phyloP scores from a whole-genome alignment of 192 early-diverging fungal genomes.

The Gonapodya prolifera region DNA sequence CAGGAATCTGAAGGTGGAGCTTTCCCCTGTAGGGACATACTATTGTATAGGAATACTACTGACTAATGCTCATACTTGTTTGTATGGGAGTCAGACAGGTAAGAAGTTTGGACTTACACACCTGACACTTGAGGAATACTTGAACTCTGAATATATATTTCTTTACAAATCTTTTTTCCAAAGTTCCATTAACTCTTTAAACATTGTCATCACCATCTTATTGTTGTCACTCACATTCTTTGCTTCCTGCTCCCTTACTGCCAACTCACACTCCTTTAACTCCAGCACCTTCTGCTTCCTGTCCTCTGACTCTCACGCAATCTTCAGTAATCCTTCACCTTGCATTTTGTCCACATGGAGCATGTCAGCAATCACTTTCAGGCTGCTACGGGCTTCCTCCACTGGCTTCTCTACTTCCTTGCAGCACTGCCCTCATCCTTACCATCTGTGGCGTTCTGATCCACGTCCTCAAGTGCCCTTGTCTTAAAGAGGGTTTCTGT shows the following conservation, averaged over 20 bases:
- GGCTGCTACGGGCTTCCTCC: background rate
- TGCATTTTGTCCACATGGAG: background rate
- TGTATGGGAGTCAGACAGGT: no score
- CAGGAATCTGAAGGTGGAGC: no score
- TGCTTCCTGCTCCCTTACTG: background rate
- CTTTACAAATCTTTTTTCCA: no score
- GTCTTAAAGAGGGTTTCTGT: background rate
- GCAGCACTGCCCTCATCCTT: background rate
- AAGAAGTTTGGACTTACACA: no score
- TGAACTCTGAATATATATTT: no score
- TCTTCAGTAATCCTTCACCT: background rate
- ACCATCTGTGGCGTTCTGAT: background rate
- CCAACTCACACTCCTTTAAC: background rate
- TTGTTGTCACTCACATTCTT: background rate
- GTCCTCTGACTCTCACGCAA: background rate
- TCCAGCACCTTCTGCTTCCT: background rate
- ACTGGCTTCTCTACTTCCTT: no score
- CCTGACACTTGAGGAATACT: no score
- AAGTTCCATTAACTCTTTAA: no score
- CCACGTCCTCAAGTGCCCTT: background rate
- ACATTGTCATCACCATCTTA: background rate
- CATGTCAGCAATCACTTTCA: background rate
- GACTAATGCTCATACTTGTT: no score
- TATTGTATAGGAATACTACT: no score
- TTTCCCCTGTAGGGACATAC: no score